Evolutionary conservation across 2,329 filamentous ascomycete genomes (phyloP), one percentile per base, ranked within the genome.

Genomic region (Arthrobotrys entomopaga): DNA sequence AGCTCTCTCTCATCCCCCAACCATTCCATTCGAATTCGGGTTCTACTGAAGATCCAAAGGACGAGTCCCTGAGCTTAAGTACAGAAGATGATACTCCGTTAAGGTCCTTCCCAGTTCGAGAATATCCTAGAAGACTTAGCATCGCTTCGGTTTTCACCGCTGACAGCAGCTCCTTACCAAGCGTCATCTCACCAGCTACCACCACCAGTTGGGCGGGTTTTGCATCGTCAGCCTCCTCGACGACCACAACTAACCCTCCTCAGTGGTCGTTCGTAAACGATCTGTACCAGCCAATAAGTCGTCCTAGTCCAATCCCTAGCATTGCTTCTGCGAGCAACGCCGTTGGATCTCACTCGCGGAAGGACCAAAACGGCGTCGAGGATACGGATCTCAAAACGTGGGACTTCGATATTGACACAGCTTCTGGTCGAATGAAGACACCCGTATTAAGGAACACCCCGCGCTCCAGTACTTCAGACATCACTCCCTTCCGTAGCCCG

Each of bases 131-230:
- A 73, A 73, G 69, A 40, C 61, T 73, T 48, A 73, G 69, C 57
- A 73, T 73, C 69, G 69, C 69, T 38, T 73, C 69, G 38, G 69
- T 73, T 13, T 73, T 73, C 50, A 73, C 69, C 48, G 69, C 61
- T 63, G 69, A 73, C 46, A 73, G 69, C 58, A 65, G 69, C 38
- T 73, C 69, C 40, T 57, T 73, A 13, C 69, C 54, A 57, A 66
- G 69, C 38, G 69, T 73, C 48, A 60, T 66, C 58, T 73, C 69
- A 38, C 69, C 69, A 3, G 69, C 69, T 34, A 73, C 69, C 16
- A 73, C 61, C 6, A 73, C 69, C 3, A 73, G 69, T 29, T 73
- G 69, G 69, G 69, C 61, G 22, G 69, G 69, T 13, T 26, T 73
- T 34, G 69, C 69, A 22, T 73, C 69, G 10, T 64, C 69, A 20